Percentiles rank a stretch among this genome's conserved stretches.
Evolutionary conservation across 495 filamentous ascomycete genomes (phyloP).

Genomic region (Talaromyces trachyspermus): DNA sequence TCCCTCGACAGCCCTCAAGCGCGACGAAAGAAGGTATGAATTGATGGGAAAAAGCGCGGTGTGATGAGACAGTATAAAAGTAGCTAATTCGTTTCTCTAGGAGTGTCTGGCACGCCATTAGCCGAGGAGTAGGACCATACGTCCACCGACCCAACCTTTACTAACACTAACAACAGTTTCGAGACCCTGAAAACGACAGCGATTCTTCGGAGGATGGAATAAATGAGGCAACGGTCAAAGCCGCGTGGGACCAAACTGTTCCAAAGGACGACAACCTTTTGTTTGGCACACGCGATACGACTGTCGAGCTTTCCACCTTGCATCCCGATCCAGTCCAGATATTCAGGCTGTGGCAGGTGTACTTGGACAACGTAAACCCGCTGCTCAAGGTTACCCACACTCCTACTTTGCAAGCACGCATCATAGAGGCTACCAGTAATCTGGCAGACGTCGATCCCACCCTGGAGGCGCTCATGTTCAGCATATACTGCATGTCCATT

Average conservation of each 20-base stretch:
- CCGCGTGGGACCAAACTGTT: conserved; percentile 35
- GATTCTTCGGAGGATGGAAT: conserved; percentile 25
- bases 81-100: conserved; percentile 19
- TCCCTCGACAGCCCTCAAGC: conserved; percentile 19
- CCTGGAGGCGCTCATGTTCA: conserved; percentile 44
- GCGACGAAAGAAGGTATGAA: conserved; percentile 22
- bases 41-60: too few species aligned
- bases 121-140: conserved; percentile 30
- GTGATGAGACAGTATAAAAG: too few species aligned
- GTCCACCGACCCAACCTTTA: background rate
- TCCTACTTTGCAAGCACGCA: conserved; percentile 44
- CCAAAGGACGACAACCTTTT: conserved; percentile 37
- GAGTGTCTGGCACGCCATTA: conserved; percentile 44
- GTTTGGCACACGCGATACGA: conserved; percentile 34
- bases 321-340: conserved; percentile 57
- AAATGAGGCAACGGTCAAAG: conserved; percentile 27
- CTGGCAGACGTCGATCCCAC: conserved; percentile 12
- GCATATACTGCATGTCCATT: conserved; percentile 47
- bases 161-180: conserved; percentile 17
- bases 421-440: conserved; percentile 30
- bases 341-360: conserved; percentile 64
- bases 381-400: conserved; percentile 62
- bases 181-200: conserved; percentile 19
- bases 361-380: conserved; percentile 60
- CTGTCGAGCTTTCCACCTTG: conserved; percentile 36